Evolutionary conservation across 2,329 filamentous ascomycete species (phyloP).

Genomic region (Gliomastix tumulicola): DNA sequence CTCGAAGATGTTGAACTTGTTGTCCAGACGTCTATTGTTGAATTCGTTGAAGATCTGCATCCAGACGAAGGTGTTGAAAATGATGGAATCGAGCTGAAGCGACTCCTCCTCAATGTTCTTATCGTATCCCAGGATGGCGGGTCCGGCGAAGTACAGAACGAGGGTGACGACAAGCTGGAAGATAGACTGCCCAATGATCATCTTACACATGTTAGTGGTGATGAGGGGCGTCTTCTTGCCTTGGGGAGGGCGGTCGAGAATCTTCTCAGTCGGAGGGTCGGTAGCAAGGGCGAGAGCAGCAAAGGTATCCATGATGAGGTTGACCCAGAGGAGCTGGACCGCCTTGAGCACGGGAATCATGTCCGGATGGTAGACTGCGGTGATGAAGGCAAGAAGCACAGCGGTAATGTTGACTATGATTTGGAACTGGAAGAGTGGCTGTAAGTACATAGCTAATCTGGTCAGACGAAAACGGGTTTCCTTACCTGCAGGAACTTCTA

Average conservation of each 20-base stretch:
- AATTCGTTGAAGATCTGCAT: conserved; percentile 65
- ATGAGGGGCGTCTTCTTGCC: conserved; percentile 62
- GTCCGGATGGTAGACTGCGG: conserved; percentile 36
- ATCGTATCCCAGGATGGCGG: conserved; percentile 41
- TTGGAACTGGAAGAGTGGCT: conserved; percentile 31
- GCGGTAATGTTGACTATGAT: conserved; percentile 58
- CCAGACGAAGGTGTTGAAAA: conserved; percentile 64
- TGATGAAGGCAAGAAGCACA: conserved; percentile 50
- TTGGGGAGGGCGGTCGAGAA: conserved; percentile 41
- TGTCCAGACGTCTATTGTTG: conserved; percentile 56
- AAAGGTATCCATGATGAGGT: conserved; percentile 55
- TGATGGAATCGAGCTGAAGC: conserved; percentile 43
- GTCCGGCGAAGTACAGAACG: conserved; percentile 47
- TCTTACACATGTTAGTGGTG: conserved; percentile 58
- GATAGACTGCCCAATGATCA: conserved; percentile 48
- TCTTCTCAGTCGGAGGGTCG: conserved; percentile 25
- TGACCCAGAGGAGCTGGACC: conserved; percentile 53
- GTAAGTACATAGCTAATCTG: conserved; percentile 18
- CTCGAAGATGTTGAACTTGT: conserved; percentile 55
- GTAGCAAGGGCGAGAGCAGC: conserved; percentile 42
- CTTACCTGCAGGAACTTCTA: conserved; percentile 50
- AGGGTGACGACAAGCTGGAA: conserved; percentile 46
- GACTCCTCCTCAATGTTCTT: conserved; percentile 14
- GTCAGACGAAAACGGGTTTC: background rate
- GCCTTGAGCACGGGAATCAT: conserved; percentile 43